Evolutionary conservation across 495 filamentous ascomycete species (phyloP), one percentile per base, ranked within the genome.

Genomic region (Talaromyces nanjingensis): DNA sequence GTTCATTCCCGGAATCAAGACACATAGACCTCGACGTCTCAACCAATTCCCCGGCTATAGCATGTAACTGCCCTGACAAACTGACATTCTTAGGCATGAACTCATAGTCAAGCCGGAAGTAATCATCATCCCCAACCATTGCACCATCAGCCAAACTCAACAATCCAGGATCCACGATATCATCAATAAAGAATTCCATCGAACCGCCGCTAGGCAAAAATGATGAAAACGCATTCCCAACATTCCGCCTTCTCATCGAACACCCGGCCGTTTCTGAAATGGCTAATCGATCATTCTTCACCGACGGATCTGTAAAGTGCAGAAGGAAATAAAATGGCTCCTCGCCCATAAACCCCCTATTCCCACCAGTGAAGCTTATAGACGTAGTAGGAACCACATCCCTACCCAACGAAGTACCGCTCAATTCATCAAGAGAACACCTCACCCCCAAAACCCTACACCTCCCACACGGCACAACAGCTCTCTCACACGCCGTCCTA

Each of bases 191-290:
- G 25, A 18, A 34, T 18, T 54, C 56, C 7, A 64, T 42, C 34
- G 70, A 64, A 3, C 68, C 63, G 49, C 72, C 58, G 20, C 65
- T 67, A 3, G 72, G 69, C 20, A 71, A 55, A 7, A 77, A 67
- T 18, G 72, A 70, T 4, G 73, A 73, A 58, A 76, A 66, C 14
- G 76, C 65, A 0, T 63, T 69, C 52, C 71, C 73, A 4, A 76
- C 67, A 29, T 74, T 77, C 34, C 75, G 74, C 31, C 75, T 70
- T 56, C 66, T 69, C 18, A 69, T 59, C 6, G 75, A 77, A 11
- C 62, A 69, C 53, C 71, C 74, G 24, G 73, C 75, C 9, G 75
- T 77, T 16, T 74, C 72, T 8, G 71, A 72, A 18, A 77, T 77
- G 3, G 73, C 75, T 29, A 77, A 69, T 37, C 71, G 66, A 31